These are phyloP conservation scores for Populus nigra DNA, from an alignment of 345 rosid genomes.

Conservation along the genomic window DNA sequence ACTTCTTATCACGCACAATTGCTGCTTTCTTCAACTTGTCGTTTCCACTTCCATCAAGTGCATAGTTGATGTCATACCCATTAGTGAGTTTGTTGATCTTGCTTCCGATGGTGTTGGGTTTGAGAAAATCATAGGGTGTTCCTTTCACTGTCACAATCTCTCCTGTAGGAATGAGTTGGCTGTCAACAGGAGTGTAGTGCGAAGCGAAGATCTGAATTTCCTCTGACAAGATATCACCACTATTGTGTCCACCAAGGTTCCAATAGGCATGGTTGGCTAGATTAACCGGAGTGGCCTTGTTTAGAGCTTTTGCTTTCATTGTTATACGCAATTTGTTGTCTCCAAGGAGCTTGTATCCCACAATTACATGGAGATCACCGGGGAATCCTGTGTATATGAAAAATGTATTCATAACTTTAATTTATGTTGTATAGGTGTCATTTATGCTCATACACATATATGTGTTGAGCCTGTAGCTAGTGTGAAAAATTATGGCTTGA, in stretches of 20 bases:
- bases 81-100: constrained; percentile 44
- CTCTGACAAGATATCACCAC: constrained; percentile 66
- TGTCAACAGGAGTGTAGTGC: constrained; percentile 54
- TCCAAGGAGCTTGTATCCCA: constrained; percentile 42
- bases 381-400: constrained; percentile 66
- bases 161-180: constrained; percentile 77
- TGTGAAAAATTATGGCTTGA: too few species aligned
- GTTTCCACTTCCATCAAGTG: constrained; percentile 37
- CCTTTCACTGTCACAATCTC: constrained; percentile 52
- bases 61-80: constrained; percentile 83
- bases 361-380: constrained; percentile 49
- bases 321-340: constrained; percentile 41
- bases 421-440: too few species aligned
- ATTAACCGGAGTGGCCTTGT: constrained; percentile 77
- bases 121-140: constrained; percentile 79
- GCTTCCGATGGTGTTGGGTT: constrained; percentile 48
- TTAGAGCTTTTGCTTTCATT: constrained; percentile 72
- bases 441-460: too few species aligned
- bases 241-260: constrained; percentile 82
- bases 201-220: constrained; percentile 66
- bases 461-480: too few species aligned
- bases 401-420: too few species aligned
- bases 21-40: constrained; percentile 50
- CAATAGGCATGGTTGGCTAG: constrained; percentile 83
- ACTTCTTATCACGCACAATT: constrained; percentile 52